Base-by-base conservation (phyloP, 331 rosid species). In the Dryas integrifolia region DNA sequence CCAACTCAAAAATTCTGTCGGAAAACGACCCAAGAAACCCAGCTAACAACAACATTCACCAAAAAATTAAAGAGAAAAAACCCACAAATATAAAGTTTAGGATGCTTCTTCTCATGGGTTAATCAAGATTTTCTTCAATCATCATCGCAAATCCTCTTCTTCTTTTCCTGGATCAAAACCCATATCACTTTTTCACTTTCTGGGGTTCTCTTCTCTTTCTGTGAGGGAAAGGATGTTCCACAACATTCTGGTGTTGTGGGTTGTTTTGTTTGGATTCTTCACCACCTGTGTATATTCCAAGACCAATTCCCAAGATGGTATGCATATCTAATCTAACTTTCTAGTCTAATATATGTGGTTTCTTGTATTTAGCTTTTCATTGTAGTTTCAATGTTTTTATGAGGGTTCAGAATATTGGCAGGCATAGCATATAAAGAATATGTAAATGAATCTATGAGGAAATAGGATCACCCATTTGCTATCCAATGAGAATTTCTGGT, bases 191-290 rank as follows among this genome's bases (percentile, higher is more conserved):
- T 30, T n/a, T 18, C 57, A 24, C 7, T 58, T 72, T 72, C 76
- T 72, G 67, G 39, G 67, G 45, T 30, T 46, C 47, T 30, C 47
- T 71, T 58, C 10, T 3, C 45, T 30, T 26, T 47, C 24, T 15
- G 35, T 21, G 67, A 9, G 16, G 30, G 70, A 79, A 82, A 84
- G 58, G 74, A 88, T 88, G 96, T 80, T 61, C 79, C 79, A 77
- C 86, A 76, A 77, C 81, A 77, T 82, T 76, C 56, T 77, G 61
- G 74, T 83, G 80, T 80, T 87, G 83, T 91, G 89, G 96, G 73
- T 80, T 80, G 72, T 86, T 70, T 60, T 82, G 59, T 82, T 73
- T 18, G 86, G 79, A 61, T 70, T 86, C 68, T 73, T 80, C 44
- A 68, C 79, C 76, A 40, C 74, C 46, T 15, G 57, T 21, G 84